Percentiles rank a stretch among this genome's conserved stretches.
phyloP scores from a whole-genome alignment of 192 early-diverging fungal genomes.

The Backusella parvicylindrica region DNA sequence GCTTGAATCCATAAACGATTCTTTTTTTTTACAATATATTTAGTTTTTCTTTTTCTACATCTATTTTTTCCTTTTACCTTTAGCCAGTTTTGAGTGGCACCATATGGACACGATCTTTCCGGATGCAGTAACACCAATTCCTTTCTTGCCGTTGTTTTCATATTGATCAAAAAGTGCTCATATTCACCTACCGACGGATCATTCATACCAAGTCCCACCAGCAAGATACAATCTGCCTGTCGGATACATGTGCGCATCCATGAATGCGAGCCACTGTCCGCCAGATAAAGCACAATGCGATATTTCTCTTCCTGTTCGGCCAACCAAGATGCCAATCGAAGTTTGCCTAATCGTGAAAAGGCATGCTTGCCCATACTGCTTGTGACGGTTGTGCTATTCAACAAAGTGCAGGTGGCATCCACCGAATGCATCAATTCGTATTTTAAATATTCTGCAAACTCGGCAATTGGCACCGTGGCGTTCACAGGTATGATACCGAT shows the following conservation, averaged over 20 bases:
- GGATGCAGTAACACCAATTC: slow-evolving; percentile 93
- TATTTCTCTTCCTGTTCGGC: slow-evolving; percentile 89
- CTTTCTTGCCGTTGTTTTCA: slow-evolving; percentile 97
- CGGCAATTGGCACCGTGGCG: slow-evolving; percentile 72
- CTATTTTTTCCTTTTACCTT: slow-evolving; percentile 41
- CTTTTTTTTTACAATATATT: slow-evolving; percentile 11
- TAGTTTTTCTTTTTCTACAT: not conserved
- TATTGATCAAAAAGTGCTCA: slow-evolving; percentile 85
- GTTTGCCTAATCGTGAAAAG: slow-evolving; percentile 84
- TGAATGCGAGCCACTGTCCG: slow-evolving; percentile 82
- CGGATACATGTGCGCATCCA: slow-evolving; percentile 96
- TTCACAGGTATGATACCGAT: slow-evolving; percentile 90
- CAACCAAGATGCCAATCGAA: slow-evolving; percentile 89
- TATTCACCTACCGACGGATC: slow-evolving; percentile 87
- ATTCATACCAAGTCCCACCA: slow-evolving; percentile 91
- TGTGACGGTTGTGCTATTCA: slow-evolving; percentile 78
- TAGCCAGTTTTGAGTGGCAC: slow-evolving; percentile 89
- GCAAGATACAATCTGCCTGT: slow-evolving; percentile 91
- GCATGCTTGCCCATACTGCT: slow-evolving; percentile 84
- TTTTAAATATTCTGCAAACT: slow-evolving; percentile 83
- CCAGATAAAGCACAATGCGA: slow-evolving; percentile 90
- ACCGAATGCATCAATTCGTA: slow-evolving; percentile 60
- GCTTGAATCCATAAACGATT: slow-evolving; percentile 91
- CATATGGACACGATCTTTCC: slow-evolving; percentile 68
- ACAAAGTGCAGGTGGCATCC: slow-evolving; percentile 67